Evolutionary conservation across 2,329 filamentous ascomycete species (phyloP).

Genomic region (Didymella exigua): DNA sequence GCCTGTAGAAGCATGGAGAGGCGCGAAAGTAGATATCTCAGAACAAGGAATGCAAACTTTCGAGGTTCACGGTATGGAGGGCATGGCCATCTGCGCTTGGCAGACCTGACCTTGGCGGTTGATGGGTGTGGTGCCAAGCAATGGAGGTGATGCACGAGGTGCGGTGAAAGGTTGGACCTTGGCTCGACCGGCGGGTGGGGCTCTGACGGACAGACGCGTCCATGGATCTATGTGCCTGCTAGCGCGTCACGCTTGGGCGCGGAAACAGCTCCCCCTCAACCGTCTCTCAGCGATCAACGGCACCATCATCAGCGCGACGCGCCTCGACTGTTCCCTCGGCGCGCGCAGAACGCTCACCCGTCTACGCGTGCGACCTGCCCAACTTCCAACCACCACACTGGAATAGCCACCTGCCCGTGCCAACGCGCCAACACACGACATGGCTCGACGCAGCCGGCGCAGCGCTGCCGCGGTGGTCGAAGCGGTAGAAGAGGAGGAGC

Average conservation of each 20-base stretch:
- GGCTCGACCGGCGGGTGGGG: constrained; percentile 3
- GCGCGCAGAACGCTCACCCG: constrained; percentile 7
- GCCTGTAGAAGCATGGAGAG: neutral
- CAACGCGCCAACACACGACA: constrained; percentile 43
- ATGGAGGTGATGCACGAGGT: neutral
- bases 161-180: neutral
- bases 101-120: neutral
- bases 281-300: constrained; percentile 7
- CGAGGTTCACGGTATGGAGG: neutral
- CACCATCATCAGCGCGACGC: constrained; percentile 17
- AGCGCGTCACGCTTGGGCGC: constrained; percentile 19
- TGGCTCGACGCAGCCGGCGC: constrained; percentile 49
- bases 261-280: constrained; percentile 12
- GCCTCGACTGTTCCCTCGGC: constrained; percentile 9
- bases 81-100: neutral
- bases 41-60: neutral
- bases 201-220: constrained; percentile 24
- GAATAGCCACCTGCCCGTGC: constrained; percentile 2
- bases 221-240: neutral
- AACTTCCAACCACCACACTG: neutral
- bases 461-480: constrained; percentile 43
- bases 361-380: constrained; percentile 1
- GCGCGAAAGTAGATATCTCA: neutral
- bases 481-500: constrained; percentile 32
- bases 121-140: neutral